These are phyloP conservation scores for Phytophthora nicotianae DNA, from an alignment of 352 stramenopile genomes.

Conservation along the genomic window DNA sequence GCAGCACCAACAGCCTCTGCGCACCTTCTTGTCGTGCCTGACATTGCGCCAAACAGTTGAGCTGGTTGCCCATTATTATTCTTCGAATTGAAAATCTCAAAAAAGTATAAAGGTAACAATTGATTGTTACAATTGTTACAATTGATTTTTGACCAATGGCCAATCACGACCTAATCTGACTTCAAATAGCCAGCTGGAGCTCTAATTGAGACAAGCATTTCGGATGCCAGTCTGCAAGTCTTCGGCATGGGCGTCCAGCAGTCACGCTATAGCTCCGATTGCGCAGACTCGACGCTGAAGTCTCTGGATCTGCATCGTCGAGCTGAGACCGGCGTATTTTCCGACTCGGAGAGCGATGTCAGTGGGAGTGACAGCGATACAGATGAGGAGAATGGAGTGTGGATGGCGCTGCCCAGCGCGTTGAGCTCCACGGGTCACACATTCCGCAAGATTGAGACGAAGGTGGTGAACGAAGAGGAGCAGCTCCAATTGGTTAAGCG, in stretches of 20 bases:
- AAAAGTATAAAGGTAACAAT: too few species aligned
- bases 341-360: constrained; percentile 41
- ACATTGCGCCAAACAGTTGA: constrained; percentile 84
- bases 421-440: constrained; percentile 56
- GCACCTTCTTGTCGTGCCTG: constrained; percentile 65
- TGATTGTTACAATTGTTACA: background rate
- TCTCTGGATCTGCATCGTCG: constrained; percentile 18
- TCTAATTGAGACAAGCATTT: constrained; percentile 8
- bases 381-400: constrained; percentile 20
- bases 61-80: constrained; percentile 75
- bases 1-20: constrained; percentile 71
- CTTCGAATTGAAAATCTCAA: too few species aligned
- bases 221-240: background rate
- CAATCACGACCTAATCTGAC: background rate
- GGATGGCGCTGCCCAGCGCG: constrained; percentile 63
- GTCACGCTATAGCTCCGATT: constrained; percentile 6
- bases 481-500: constrained; percentile 66
- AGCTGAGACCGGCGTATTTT: constrained; percentile 34
- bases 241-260: constrained; percentile 27
- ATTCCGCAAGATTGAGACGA: constrained; percentile 58
- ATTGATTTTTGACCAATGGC: constrained; percentile 23
- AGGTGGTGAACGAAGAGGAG: constrained; percentile 55
- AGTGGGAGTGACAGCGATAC: constrained; percentile 16
- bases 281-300: background rate
- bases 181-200: constrained; percentile 21